Evolutionary conservation across 1,139 yeast genomes (phyloP), one percentile per base, ranked within the genome.

Genomic region (Blastobotrys ciferrii): DNA sequence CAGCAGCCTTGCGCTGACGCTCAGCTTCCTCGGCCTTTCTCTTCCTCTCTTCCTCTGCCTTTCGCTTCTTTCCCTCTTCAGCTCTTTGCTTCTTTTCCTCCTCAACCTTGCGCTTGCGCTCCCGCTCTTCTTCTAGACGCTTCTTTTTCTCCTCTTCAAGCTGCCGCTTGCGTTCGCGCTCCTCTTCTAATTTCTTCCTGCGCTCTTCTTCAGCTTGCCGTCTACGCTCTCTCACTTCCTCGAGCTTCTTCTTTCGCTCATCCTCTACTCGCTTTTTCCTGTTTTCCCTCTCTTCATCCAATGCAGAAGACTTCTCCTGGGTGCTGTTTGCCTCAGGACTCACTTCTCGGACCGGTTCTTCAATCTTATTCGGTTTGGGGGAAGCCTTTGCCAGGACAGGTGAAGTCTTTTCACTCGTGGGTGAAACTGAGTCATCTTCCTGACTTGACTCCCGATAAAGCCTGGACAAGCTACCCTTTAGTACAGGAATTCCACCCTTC

Each of bases 401-500:
- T n/a, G 4, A n/a, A n/a, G n/a, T n/a, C n/a, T n/a, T n/a, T n/a
- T n/a, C n/a, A 12, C 40, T 31, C 18, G 47, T 30, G 23, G 18
- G 44, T 19, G 43, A 18, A 25, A 44, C 41, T 30, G 36, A 15
- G 25, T 14, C 32, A 13, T 43, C 42, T 38, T 41, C 25, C 11
- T 44, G 20, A 28, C 37, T 32, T 42, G 36, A 35, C n/a, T 42
- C 28, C 19, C 13, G 17, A 12, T 32, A n/a, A 7, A 14, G 15
- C 6, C 30, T 30, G 23, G 39, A 19, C 18, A 35, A 40, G 17
- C 17, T 25, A 33, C 32, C 43, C 28, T 42, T 33, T 9, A 52
- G 39, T n/a, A 44, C 35, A 13, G 48, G 46, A 30, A 41, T 48
- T n/a, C 39, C 37, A 17, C 48, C 51, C 13, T 37, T 33, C 4